phyloP scores from a whole-genome alignment of 2,329 filamentous ascomycete species.

The Nemania abortiva region DNA sequence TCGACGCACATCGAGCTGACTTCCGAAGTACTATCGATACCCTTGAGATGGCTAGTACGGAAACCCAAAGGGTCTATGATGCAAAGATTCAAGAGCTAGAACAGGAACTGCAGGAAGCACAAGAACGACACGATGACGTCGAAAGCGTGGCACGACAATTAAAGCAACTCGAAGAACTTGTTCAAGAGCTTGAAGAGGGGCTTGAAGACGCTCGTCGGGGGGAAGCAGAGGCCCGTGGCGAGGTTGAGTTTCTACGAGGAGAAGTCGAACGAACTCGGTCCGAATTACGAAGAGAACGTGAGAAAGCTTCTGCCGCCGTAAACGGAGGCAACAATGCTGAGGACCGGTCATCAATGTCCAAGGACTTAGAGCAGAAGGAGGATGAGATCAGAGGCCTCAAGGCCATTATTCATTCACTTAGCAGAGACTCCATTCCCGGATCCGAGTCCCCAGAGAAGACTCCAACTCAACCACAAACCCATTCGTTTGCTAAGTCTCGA shows the following conservation, averaged over 20 bases:
- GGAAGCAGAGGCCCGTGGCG: slow-evolving; percentile 93
- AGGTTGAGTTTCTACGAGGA: slow-evolving; percentile 94
- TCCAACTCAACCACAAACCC: slow-evolving; percentile 48
- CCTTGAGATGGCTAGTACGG: slow-evolving; percentile 91
- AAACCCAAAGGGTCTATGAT: slow-evolving; percentile 96
- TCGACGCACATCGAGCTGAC: slow-evolving; percentile 93
- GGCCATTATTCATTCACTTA: slow-evolving; percentile 96
- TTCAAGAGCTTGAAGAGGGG: slow-evolving; percentile 96
- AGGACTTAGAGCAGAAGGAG: slow-evolving; percentile 92
- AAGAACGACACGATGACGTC: slow-evolving; percentile 87
- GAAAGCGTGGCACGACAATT: slow-evolving; percentile 91
- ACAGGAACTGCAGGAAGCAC: slow-evolving; percentile 83
- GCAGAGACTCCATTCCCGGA: slow-evolving; percentile 74
- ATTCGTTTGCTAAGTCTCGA: slow-evolving; percentile 57
- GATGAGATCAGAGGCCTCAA: slow-evolving; percentile 98
- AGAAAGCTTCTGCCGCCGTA: slow-evolving; percentile 76
- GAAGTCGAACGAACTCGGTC: slow-evolving; percentile 93
- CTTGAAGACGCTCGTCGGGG: slow-evolving; percentile 93
- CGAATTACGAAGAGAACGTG: slow-evolving; percentile 87
- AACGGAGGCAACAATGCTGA: slow-evolving; percentile 59
- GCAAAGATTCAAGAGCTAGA: slow-evolving; percentile 89
- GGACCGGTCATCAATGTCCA: slow-evolving; percentile 65
- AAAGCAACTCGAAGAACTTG: slow-evolving; percentile 94
- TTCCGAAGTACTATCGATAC: slow-evolving; percentile 98
- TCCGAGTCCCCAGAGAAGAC: slow-evolving; percentile 53